These are phyloP conservation scores for Plicaturopsis crispa DNA, from an alignment of 768 basidiomycete genomes.

Conservation along the genomic window DNA sequence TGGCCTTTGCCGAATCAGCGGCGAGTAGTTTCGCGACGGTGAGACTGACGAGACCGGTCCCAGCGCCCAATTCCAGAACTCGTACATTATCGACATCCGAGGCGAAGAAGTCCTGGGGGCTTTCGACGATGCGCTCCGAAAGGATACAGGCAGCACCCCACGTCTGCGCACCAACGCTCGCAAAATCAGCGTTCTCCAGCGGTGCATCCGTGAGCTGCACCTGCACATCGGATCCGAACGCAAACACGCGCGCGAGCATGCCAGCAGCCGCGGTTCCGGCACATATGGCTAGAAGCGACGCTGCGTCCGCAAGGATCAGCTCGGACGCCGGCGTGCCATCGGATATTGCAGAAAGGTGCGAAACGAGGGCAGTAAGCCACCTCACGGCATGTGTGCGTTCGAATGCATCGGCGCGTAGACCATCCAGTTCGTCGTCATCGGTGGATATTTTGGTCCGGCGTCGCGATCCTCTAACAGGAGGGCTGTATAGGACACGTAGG, in stretches of 20 bases:
- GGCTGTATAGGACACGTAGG: slow-evolving; percentile 49
- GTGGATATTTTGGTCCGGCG: slow-evolving; percentile 18
- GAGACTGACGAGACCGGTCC: slow-evolving; percentile 80
- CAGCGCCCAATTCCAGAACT: slow-evolving; percentile 78
- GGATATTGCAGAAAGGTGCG: slow-evolving; percentile 19
- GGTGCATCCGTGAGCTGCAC: slow-evolving; percentile 61
- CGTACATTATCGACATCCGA: slow-evolving; percentile 17
- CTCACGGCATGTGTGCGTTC: slow-evolving; percentile 62
- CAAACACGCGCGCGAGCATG: slow-evolving; percentile 41
- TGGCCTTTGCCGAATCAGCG: slow-evolving; percentile 11
- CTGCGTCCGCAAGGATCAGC: slow-evolving; percentile 41
- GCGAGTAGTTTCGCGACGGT: slow-evolving; percentile 42
- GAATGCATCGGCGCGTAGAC: slow-evolving; percentile 49
- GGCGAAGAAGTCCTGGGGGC: slow-evolving; percentile 36
- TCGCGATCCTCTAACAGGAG: slow-evolving; percentile 54
- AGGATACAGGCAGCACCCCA: slow-evolving; percentile 85
- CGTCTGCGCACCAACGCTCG: slow-evolving; percentile 77
- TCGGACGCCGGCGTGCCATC: slow-evolving; percentile 16
- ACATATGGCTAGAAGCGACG: slow-evolving; percentile 55
- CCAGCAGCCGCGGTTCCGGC: slow-evolving; percentile 62
- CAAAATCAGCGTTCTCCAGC: slow-evolving; percentile 60
- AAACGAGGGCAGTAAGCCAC: slow-evolving; percentile 68
- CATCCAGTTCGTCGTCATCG: slow-evolving; percentile 14
- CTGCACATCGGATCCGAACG: slow-evolving; percentile 29
- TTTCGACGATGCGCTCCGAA: slow-evolving; percentile 60